These are phyloP conservation scores for Naganishia vaughanmartiniae DNA, from an alignment of 768 basidiomycete species.

Conservation along the genomic window DNA sequence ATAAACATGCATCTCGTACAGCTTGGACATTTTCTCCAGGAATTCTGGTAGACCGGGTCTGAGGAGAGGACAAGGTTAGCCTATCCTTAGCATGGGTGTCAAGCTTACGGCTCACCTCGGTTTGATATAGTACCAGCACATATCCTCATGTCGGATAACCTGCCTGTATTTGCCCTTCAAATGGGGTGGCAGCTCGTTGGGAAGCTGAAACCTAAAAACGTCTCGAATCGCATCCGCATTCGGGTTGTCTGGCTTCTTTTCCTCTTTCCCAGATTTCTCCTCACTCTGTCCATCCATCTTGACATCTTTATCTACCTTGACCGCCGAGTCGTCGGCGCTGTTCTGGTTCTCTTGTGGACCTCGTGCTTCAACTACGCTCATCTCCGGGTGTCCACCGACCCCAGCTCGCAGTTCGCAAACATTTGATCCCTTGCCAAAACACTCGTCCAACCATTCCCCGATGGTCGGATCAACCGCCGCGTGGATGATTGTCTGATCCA, in stretches of 20 bases:
- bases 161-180: conserved; percentile 30
- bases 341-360: not conserved
- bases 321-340: not conserved
- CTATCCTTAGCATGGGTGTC: not conserved
- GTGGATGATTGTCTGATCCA: conserved; percentile 98
- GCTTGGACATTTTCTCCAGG: conserved; percentile 65
- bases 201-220: conserved; percentile 81
- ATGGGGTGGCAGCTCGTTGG: conserved; percentile 66
- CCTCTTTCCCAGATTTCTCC: conserved; percentile 27
- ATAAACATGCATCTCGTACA: conserved; percentile 99
- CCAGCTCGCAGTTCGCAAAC: conserved; percentile 6
- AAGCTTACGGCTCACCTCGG: conserved; percentile 66
- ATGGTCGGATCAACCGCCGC: conserved; percentile 98
- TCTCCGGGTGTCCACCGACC: not conserved
- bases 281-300: conserved; percentile 30
- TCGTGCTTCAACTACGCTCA: not conserved
- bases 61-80: not conserved
- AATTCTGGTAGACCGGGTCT: conserved; percentile 84
- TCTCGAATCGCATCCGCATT: conserved; percentile 90
- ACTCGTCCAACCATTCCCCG: conserved; percentile 91
- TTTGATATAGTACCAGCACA: conserved; percentile 96
- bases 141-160: conserved; percentile 55
- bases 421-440: conserved; percentile 49
- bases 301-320: not conserved
- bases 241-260: conserved; percentile 64